Percentiles rank a stretch among this genome's conserved stretches.
Evolutionary conservation across 2,329 filamentous ascomycete genomes (phyloP).

Genomic region (Fonsecaea nubica): DNA sequence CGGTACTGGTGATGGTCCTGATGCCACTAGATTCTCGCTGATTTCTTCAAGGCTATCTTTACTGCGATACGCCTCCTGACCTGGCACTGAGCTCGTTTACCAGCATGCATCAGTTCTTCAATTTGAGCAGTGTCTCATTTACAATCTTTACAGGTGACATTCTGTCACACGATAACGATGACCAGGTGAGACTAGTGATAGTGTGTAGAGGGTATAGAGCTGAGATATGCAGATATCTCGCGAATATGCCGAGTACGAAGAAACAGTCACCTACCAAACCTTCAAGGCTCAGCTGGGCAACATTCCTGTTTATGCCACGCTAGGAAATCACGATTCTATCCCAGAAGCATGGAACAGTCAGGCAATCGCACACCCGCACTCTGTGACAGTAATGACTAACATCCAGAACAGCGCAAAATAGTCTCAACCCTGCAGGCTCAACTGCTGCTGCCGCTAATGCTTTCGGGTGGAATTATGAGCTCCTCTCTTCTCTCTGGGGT

Average conservation of each 20-base stretch:
- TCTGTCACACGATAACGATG: slow-evolving; percentile 14
- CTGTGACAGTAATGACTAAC: not conserved
- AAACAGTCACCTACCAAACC: slow-evolving; percentile 12
- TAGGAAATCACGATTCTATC: slow-evolving; percentile 14
- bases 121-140: slow-evolving; percentile 7
- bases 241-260: slow-evolving; percentile 17
- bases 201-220: not conserved
- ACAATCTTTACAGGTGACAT: slow-evolving; percentile 11
- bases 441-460: slow-evolving; percentile 1
- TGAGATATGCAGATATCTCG: slow-evolving; percentile 4
- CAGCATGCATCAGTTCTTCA: slow-evolving; percentile 9
- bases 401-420: not conserved
- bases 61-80: not conserved
- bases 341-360: slow-evolving; percentile 10
- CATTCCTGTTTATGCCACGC: slow-evolving; percentile 10
- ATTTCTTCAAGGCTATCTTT: not conserved
- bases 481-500: slow-evolving; percentile 9
- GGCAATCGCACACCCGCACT: not conserved
- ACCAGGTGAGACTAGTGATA: not conserved
- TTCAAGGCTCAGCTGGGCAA: slow-evolving; percentile 14
- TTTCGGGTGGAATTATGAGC: slow-evolving; percentile 11
- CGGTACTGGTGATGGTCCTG: not conserved
- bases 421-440: not conserved
- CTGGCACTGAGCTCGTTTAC: not conserved
- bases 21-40: not conserved